phyloP scores from a whole-genome alignment of 139 green algal genomes.

The Chlorella sp. region DNA sequence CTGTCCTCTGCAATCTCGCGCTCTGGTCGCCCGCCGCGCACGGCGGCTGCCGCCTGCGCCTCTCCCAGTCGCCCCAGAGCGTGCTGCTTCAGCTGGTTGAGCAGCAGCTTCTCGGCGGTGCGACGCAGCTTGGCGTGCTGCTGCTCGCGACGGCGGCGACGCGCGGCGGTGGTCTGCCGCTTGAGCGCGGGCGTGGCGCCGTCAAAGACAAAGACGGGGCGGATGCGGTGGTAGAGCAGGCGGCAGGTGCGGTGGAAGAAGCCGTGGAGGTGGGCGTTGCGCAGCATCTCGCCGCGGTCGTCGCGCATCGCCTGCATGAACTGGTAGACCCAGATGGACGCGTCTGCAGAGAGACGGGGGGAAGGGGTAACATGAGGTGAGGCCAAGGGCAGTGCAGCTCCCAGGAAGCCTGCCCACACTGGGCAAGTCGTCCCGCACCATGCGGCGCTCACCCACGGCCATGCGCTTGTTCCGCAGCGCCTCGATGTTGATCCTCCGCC shows the following conservation, averaged over 20 bases:
- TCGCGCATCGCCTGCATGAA: constrained; percentile 97
- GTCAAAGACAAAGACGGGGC: constrained; percentile 98
- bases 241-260: constrained; percentile 95
- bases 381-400: background rate
- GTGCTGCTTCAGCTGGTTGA: constrained; percentile 84
- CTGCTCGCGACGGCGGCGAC: constrained; percentile 71
- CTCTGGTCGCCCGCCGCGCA: background rate
- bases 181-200: constrained; percentile 94
- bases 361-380: too few species aligned
- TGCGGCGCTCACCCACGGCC: constrained; percentile 70
- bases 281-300: constrained; percentile 87
- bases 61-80: constrained; percentile 14
- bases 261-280: constrained; percentile 93
- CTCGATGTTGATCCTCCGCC: constrained; percentile 83
- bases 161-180: constrained; percentile 75
- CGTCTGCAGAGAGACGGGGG: constrained; percentile 66
- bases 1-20: background rate
- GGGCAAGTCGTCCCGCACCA: background rate
- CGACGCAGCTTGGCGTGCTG: constrained; percentile 71
- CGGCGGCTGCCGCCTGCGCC: constrained; percentile 15
- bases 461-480: constrained; percentile 82
- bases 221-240: constrained; percentile 92
- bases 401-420: background rate
- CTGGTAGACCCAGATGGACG: constrained; percentile 96
- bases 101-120: constrained; percentile 93